Conservation (phyloP, 495 filamentous ascomycete species). For the Aspergillus haitiensis region DNA sequence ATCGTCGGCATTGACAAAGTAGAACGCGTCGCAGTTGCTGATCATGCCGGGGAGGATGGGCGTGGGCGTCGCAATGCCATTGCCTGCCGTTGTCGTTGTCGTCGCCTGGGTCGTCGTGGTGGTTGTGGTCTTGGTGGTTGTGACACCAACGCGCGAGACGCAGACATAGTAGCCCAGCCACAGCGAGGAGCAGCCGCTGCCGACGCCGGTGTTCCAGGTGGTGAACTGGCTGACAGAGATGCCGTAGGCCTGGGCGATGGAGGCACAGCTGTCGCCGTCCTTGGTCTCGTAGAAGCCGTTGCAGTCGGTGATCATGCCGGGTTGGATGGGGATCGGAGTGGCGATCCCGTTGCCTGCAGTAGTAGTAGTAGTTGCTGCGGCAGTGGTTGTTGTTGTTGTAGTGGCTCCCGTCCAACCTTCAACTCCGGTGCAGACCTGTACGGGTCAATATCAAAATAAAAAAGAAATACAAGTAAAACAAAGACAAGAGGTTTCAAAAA, state of each 20-base stretch:
- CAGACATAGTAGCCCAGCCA: no score
- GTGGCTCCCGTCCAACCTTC: background rate
- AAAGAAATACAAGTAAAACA: background rate
- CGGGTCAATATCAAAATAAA: background rate
- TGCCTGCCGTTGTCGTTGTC: constrained; percentile 1
- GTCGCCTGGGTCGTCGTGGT: background rate
- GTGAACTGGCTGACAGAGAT: constrained; percentile 12
- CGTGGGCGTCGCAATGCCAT: background rate
- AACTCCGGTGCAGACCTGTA: constrained; percentile 11
- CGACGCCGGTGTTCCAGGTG: background rate
- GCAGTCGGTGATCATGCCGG: constrained; percentile 25
- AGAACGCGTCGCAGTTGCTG: constrained; percentile 4
- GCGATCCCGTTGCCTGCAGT: background rate
- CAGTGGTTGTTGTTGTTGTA: constrained; percentile 9
- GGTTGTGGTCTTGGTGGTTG: constrained; percentile 6
- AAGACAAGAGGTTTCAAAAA: background rate
- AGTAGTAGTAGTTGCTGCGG: background rate
- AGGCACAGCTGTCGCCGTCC: constrained; percentile 26
- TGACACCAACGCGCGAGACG: background rate
- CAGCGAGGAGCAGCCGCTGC: no score
- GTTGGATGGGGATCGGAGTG: constrained; percentile 3
- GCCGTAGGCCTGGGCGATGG: constrained; percentile 23
- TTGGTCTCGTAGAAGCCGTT: constrained; percentile 23
- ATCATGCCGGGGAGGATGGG: constrained; percentile 6
- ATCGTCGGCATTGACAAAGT: constrained; percentile 4